These are phyloP conservation scores for Cladorrhinum samala DNA, from an alignment of 495 filamentous ascomycete species.

Conservation along the genomic window DNA sequence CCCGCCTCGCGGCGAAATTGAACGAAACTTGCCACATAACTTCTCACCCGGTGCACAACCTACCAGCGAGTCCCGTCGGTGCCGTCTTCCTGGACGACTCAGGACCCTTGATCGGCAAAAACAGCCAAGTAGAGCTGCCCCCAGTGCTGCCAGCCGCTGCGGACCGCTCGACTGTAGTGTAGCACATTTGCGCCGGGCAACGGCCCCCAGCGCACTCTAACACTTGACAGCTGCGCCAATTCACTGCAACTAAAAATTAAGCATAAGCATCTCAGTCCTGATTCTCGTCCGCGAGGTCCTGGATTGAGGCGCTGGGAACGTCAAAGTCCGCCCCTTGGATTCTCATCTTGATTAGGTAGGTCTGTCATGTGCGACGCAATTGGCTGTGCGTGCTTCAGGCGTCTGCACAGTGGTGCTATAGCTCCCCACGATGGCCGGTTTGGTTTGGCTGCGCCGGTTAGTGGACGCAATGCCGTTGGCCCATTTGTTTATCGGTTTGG, in stretches of 20 bases:
- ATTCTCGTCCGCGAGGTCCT: neutral
- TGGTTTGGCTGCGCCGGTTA: slow-evolving; percentile 17
- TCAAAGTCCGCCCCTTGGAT: neutral
- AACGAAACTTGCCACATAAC: too few species aligned
- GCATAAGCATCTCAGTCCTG: neutral
- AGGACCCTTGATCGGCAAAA: too few species aligned
- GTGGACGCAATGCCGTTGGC: slow-evolving; percentile 15
- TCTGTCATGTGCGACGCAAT: slow-evolving; percentile 9
- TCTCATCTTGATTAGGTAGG: neutral
- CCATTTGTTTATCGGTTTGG: slow-evolving; percentile 25
- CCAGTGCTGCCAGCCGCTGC: too few species aligned
- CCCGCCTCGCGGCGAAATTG: too few species aligned
- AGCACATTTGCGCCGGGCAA: neutral
- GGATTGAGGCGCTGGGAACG: neutral
- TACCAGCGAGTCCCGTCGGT: too few species aligned
- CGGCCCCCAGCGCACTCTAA: neutral
- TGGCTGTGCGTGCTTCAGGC: slow-evolving; percentile 14
- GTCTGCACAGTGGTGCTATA: slow-evolving; percentile 11
- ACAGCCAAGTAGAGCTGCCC: neutral
- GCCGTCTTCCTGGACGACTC: too few species aligned
- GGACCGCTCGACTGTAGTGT: too few species aligned
- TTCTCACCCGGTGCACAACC: too few species aligned
- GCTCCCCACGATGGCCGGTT: slow-evolving; percentile 10
- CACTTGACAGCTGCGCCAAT: neutral
- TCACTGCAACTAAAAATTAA: neutral